These are phyloP conservation scores for Suhomyces emberorum DNA, from an alignment of 805 yeast species.

Conservation along the genomic window DNA sequence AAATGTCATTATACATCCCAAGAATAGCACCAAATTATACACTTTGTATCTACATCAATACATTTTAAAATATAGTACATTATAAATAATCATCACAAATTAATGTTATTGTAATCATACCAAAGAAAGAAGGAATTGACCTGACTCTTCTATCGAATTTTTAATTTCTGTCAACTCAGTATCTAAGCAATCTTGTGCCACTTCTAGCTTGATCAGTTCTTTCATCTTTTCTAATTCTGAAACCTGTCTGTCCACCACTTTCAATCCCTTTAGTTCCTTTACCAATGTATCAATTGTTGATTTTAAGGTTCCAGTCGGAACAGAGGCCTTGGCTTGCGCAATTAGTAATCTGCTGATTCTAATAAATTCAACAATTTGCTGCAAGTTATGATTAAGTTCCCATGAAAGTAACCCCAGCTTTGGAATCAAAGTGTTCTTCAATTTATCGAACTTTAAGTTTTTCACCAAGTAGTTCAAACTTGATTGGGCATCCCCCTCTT, in stretches of 20 bases:
- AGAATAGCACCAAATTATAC: too few species aligned
- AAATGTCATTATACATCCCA: too few species aligned
- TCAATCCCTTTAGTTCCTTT: constrained; percentile 10
- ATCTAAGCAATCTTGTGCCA: not conserved
- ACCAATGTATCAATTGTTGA: constrained; percentile 9
- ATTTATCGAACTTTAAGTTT: constrained; percentile 28
- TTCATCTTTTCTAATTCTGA: constrained; percentile 2
- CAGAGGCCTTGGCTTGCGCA: not conserved
- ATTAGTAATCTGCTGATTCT: constrained; percentile 2
- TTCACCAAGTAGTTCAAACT: constrained; percentile 26
- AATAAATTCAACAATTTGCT: constrained; percentile 9
- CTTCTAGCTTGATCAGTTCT: not conserved
- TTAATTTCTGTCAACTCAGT: not conserved
- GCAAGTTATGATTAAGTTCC: constrained; percentile 18
- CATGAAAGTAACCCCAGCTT: constrained; percentile 6
- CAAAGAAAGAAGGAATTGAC: too few species aligned
- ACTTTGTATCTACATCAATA: too few species aligned
- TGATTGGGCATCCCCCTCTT: constrained; percentile 20
- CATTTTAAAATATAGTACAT: too few species aligned
- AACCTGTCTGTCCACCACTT: constrained; percentile 3
- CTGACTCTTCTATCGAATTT: not conserved
- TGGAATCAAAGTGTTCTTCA: constrained; percentile 16
- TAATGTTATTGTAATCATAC: too few species aligned
- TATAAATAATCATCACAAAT: too few species aligned
- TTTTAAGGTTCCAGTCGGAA: constrained; percentile 12